These are phyloP conservation scores for Schizonepeta tenuifolia DNA, from an alignment of 257 asterid species.

Conservation along the genomic window DNA sequence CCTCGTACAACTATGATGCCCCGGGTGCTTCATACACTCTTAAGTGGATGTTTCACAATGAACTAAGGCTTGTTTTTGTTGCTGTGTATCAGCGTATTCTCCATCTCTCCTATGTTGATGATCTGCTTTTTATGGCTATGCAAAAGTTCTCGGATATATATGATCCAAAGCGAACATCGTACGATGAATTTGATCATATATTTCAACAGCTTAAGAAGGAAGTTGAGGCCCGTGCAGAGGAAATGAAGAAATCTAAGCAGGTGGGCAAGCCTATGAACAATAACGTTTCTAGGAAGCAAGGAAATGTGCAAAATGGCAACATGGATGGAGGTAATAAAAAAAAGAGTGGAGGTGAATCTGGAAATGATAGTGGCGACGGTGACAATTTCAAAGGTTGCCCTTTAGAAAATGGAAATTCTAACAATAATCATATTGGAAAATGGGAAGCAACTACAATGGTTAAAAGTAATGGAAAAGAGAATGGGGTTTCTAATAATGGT, in stretches of 20 bases:
- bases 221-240: slow-evolving; percentile 94
- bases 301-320: slow-evolving; percentile 58
- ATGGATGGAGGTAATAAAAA: slow-evolving; percentile 73
- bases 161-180: slow-evolving; percentile 72
- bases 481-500: too few species aligned
- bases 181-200: slow-evolving; percentile 71
- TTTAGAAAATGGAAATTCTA: slow-evolving; percentile 59
- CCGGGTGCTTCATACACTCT: slow-evolving; percentile 93
- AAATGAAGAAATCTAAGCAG: slow-evolving; percentile 79
- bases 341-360: slow-evolving; percentile 74
- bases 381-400: slow-evolving; percentile 44
- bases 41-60: slow-evolving; percentile 95
- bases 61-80: slow-evolving; percentile 89
- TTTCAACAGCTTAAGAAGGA: slow-evolving; percentile 92
- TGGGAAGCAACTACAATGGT: slow-evolving; percentile 42
- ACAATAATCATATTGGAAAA: too few species aligned
- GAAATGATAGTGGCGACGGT: slow-evolving; percentile 61
- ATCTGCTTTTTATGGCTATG: slow-evolving; percentile 87
- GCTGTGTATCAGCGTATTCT: slow-evolving; percentile 96
- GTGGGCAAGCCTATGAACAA: slow-evolving; percentile 53
- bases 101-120: slow-evolving; percentile 92
- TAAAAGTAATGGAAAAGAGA: slow-evolving; percentile 54
- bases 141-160: slow-evolving; percentile 70
- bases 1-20: too few species aligned
- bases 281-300: slow-evolving; percentile 72